phyloP scores from a whole-genome alignment of 345 rosid species.

The Heritiera littoralis region DNA sequence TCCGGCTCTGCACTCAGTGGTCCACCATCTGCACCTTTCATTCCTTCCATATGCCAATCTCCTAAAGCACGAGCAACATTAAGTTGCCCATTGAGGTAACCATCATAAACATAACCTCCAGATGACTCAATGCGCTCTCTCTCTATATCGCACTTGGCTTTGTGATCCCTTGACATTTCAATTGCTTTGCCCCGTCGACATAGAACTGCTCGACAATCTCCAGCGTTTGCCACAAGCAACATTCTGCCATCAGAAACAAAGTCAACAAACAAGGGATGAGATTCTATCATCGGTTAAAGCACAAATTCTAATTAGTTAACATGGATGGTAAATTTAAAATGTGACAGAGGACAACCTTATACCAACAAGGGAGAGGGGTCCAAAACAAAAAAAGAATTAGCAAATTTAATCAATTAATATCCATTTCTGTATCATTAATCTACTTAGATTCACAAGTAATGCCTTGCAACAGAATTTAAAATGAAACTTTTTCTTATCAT shows the following conservation, averaged over 20 bases:
- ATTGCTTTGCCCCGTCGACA: slow-evolving; percentile 76
- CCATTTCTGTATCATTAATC: neutral
- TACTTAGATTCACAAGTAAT: neutral
- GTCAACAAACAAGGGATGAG: neutral
- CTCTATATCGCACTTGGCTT: slow-evolving; percentile 60
- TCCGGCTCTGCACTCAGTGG: slow-evolving; percentile 90
- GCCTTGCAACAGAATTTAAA: neutral
- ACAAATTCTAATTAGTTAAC: neutral
- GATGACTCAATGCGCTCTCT: slow-evolving; percentile 65
- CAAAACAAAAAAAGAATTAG: neutral
- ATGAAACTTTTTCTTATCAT: neutral
- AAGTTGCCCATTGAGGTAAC: slow-evolving; percentile 72
- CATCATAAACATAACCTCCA: slow-evolving; percentile 66
- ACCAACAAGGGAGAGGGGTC: neutral
- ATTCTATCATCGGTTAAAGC: neutral
- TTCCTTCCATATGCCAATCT: slow-evolving; percentile 86
- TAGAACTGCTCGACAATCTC: slow-evolving; percentile 87
- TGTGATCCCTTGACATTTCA: slow-evolving; percentile 88
- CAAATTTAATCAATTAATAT: neutral
- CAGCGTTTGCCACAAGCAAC: slow-evolving; percentile 85
- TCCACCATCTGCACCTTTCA: slow-evolving; percentile 64
- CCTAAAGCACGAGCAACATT: slow-evolving; percentile 85
- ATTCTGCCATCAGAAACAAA: slow-evolving; percentile 41
- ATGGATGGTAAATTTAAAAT: neutral
- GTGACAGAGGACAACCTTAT: neutral